phyloP scores from a whole-genome alignment of 2,329 filamentous ascomycete genomes.

The Aspergillus ochraceus region DNA sequence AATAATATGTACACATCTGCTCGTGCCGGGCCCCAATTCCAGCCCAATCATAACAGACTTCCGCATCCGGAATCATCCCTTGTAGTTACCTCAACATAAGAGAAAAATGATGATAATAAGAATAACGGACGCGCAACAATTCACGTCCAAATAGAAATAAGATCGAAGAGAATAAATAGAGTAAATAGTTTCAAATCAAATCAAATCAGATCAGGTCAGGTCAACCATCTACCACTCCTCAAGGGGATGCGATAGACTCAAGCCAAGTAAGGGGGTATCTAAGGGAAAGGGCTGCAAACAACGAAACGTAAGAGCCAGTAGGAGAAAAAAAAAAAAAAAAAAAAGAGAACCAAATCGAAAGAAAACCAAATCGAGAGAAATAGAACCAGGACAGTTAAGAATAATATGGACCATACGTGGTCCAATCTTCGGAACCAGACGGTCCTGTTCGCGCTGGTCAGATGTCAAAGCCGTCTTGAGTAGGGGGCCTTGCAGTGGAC shows the following conservation, averaged over 20 bases:
- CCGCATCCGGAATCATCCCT: background rate
- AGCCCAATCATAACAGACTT: background rate
- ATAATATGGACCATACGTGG: slow-evolving; percentile 15
- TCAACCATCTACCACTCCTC: background rate
- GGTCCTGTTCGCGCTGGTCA: slow-evolving; percentile 3
- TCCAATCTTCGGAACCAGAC: slow-evolving; percentile 17
- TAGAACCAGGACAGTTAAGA: background rate
- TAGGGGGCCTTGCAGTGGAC: too few relatives aligned
- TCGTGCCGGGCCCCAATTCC: background rate
- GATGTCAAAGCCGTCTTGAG: slow-evolving; percentile 17
- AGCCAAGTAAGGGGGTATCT: slow-evolving; percentile 23
- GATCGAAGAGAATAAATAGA: background rate
- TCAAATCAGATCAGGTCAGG: background rate
- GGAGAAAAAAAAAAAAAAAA: background rate
- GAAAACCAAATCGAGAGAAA: slow-evolving; percentile 13
- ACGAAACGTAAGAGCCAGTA: background rate
- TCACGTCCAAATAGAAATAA: background rate
- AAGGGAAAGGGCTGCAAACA: slow-evolving; percentile 13
- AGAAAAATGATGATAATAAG: background rate
- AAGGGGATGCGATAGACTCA: slow-evolving; percentile 7
- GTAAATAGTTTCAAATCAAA: background rate
- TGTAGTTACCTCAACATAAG: background rate
- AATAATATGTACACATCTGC: background rate
- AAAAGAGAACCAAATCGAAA: slow-evolving; percentile 3
- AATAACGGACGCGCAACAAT: slow-evolving; percentile 2